Evolutionary conservation across 2,329 filamentous ascomycete genomes (phyloP), one percentile per base, ranked within the genome.

Genomic region (Cytospora mali): DNA sequence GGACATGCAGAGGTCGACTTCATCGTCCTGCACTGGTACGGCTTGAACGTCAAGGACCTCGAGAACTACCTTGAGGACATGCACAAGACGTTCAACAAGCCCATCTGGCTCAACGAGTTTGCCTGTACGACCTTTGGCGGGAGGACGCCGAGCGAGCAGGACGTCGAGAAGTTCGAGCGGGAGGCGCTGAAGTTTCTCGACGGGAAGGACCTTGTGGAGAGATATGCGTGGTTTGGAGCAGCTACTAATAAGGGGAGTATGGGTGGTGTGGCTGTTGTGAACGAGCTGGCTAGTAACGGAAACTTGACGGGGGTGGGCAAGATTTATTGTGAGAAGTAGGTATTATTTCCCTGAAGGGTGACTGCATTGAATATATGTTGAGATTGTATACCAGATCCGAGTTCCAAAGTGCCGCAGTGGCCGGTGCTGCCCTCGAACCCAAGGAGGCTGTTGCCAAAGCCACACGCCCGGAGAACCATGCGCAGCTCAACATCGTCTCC

Each of bases 41-140:
- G 60, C 11, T 31, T 58, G 16, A 42, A 62, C n/a, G 48, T 58
- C 48, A 42, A 53, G 25, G 51, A 58, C 46, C 60, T 62, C 10
- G 42, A 51, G 46, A 21, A 29, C n/a, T 62, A 58, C 35, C 23
- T 58, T 13, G 54, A 53, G 31, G 60, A 62, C 33, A 58, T 58
- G 33, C 60, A 62, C 48, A 53, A 42, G 31, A 62, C 60, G 0
- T 62, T 62, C 35, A 54, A 58, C 25, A 62, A 58, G 55, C 60
- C 60, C 7, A 7, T 62, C 33, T 58, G 60, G 60, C 60, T 62
- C 31, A 62, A 52, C 27, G 60, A 62, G 33, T 58, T 62, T 31
- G 60, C 60, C n/a, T 62, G 60, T 35, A 62, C 60, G n/a, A 54
- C 54, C 9, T 62, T 62, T 10, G 54, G 60, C 3, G 60, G 53